phyloP scores from a whole-genome alignment of 2,329 filamentous ascomycete genomes.

The Diplocarpon mali region DNA sequence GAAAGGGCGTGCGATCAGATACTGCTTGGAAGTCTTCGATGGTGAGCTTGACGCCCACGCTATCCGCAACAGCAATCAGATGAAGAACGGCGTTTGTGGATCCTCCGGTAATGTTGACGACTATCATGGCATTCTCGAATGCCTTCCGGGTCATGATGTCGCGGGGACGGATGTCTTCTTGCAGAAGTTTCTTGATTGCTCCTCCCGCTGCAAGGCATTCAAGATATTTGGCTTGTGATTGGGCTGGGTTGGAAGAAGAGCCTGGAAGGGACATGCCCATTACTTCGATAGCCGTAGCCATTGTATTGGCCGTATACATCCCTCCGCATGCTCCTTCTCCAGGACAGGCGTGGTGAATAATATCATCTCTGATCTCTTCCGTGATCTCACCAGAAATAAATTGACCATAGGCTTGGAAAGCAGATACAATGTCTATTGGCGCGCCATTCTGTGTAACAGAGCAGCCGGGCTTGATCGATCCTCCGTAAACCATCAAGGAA shows the following conservation, averaged over 20 bases:
- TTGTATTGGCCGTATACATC: slow-evolving; percentile 73
- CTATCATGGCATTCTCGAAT: slow-evolving; percentile 76
- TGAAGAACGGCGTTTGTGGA: slow-evolving; percentile 82
- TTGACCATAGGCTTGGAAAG: slow-evolving; percentile 95
- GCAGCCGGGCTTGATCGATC: slow-evolving; percentile 86
- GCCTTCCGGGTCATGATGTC: slow-evolving; percentile 73
- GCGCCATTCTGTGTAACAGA: slow-evolving; percentile 61
- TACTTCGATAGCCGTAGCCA: slow-evolving; percentile 63
- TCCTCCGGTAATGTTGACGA: slow-evolving; percentile 72
- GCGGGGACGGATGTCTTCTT: slow-evolving; percentile 64
- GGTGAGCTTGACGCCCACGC: slow-evolving; percentile 69
- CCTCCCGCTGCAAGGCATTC: slow-evolving; percentile 64
- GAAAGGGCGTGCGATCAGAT: slow-evolving; percentile 66
- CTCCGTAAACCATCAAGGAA: slow-evolving; percentile 95
- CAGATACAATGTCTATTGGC: slow-evolving; percentile 86
- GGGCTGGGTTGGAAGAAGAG: slow-evolving; percentile 69
- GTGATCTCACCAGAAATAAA: slow-evolving; percentile 86
- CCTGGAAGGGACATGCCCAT: slow-evolving; percentile 74
- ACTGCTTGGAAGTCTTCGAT: slow-evolving; percentile 81
- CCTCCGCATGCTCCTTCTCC: slow-evolving; percentile 76
- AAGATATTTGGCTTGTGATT: slow-evolving; percentile 56
- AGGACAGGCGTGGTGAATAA: slow-evolving; percentile 85
- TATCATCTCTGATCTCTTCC: slow-evolving; percentile 86
- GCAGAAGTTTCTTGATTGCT: slow-evolving; percentile 63
- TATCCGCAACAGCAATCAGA: slow-evolving; percentile 72